Conservation (phyloP, 176 grass and related monocot species). For the Coix lacrymajobi region DNA sequence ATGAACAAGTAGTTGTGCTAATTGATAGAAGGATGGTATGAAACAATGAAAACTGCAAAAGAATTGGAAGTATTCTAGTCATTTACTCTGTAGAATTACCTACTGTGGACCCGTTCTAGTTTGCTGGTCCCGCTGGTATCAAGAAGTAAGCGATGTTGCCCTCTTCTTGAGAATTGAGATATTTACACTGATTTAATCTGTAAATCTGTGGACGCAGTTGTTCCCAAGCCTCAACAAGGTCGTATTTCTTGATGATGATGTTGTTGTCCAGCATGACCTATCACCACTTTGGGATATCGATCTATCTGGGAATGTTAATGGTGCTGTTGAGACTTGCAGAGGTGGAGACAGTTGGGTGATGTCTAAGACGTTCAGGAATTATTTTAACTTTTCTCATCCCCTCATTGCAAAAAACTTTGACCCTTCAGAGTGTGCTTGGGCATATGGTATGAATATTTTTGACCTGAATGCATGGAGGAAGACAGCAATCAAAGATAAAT, state of each 20-base stretch:
- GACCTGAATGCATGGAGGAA: constrained; percentile 89
- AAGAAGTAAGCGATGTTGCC: background rate
- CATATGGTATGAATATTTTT: constrained; percentile 96
- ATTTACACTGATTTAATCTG: constrained; percentile 22
- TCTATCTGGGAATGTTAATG: constrained; percentile 92
- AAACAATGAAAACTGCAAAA: background rate
- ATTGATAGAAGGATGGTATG: background rate
- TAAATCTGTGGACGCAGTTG: constrained; percentile 51
- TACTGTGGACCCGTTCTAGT: background rate
- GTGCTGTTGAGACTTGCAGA: constrained; percentile 90
- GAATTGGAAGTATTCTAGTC: background rate
- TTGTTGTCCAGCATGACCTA: constrained; percentile 81
- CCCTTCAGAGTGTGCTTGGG: constrained; percentile 91
- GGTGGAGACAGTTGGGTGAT: constrained; percentile 91
- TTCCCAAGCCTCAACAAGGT: constrained; percentile 94
- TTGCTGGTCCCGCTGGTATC: background rate
- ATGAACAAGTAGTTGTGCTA: constrained; percentile 14
- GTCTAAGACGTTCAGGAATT: constrained; percentile 93
- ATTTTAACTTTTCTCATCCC: constrained; percentile 95
- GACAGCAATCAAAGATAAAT: constrained; percentile 84
- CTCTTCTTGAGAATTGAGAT: background rate
- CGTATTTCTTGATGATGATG: constrained; percentile 91
- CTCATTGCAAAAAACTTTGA: constrained; percentile 78
- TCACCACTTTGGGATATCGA: constrained; percentile 77
- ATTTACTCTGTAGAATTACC: background rate